These are phyloP conservation scores for Sideroxylon spinosum DNA, from an alignment of 179 eudicot genomes.

Conservation along the genomic window DNA sequence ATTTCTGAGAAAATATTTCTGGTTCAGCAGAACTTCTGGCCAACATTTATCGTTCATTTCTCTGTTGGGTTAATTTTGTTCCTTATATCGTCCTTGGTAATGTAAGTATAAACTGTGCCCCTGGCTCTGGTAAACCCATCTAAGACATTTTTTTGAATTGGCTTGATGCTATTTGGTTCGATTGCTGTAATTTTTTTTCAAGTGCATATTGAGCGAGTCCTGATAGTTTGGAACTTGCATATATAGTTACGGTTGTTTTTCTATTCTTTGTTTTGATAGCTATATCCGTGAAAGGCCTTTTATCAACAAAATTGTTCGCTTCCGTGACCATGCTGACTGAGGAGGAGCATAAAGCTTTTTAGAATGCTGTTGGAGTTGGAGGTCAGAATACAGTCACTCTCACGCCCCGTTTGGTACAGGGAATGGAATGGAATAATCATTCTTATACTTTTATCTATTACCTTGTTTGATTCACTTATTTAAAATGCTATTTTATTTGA, in stretches of 20 bases:
- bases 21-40: slow-evolving; percentile 64
- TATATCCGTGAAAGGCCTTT: slow-evolving; percentile 61
- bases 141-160: neutral
- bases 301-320: slow-evolving; percentile 61
- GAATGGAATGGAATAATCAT: too few relatives aligned
- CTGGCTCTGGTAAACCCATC: neutral
- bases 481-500: too few relatives aligned
- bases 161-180: neutral
- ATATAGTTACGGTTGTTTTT: neutral
- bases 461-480: too few relatives aligned
- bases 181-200: neutral
- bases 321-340: slow-evolving; percentile 75
- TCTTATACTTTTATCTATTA: too few relatives aligned
- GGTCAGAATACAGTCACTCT: neutral
- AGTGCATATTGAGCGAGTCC: neutral
- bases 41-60: slow-evolving; percentile 63
- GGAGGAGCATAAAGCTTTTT: slow-evolving; percentile 6
- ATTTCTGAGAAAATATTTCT: slow-evolving; percentile 71
- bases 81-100: slow-evolving; percentile 54
- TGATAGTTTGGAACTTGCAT: neutral
- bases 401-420: too few relatives aligned
- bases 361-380: neutral
- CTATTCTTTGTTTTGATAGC: slow-evolving; percentile 27
- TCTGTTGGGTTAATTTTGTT: slow-evolving; percentile 71
- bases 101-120: slow-evolving; percentile 46